These are phyloP conservation scores for Sequoiadendron giganteum DNA, from an alignment of 75 land plant species.

Conservation along the genomic window DNA sequence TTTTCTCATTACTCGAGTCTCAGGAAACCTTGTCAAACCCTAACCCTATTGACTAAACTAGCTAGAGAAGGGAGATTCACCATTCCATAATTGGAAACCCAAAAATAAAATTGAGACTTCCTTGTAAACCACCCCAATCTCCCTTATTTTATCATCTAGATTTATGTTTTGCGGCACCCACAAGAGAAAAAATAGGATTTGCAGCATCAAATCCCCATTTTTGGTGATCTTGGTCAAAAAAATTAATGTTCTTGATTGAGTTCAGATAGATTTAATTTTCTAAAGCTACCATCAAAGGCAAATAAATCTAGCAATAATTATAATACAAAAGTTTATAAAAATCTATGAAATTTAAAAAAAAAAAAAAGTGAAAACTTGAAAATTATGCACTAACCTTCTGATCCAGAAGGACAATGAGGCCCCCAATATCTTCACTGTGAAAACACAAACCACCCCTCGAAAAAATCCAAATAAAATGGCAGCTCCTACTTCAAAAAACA, in stretches of 20 bases:
- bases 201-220: background rate
- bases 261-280: background rate
- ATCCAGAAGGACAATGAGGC: constrained; percentile 95
- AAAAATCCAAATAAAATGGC: constrained; percentile 84
- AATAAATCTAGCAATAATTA: too few species aligned
- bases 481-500: constrained; percentile 93
- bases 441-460: constrained; percentile 79
- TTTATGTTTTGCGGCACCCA: background rate
- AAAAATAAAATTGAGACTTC: background rate
- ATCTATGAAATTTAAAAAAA: background rate
- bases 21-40: background rate
- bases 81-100: background rate
- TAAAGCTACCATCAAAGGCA: background rate
- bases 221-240: background rate
- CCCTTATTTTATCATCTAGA: background rate
- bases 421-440: constrained; percentile 83
- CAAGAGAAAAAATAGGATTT: background rate
- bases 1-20: background rate
- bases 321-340: background rate
- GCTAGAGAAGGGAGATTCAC: background rate
- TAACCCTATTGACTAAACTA: background rate
- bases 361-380: constrained; percentile 7
- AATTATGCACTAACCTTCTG: constrained; percentile 57
- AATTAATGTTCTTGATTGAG: background rate
- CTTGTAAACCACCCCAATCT: background rate